Base-by-base conservation (phyloP, 345 rosid species). In the Acer campestre region DNA sequence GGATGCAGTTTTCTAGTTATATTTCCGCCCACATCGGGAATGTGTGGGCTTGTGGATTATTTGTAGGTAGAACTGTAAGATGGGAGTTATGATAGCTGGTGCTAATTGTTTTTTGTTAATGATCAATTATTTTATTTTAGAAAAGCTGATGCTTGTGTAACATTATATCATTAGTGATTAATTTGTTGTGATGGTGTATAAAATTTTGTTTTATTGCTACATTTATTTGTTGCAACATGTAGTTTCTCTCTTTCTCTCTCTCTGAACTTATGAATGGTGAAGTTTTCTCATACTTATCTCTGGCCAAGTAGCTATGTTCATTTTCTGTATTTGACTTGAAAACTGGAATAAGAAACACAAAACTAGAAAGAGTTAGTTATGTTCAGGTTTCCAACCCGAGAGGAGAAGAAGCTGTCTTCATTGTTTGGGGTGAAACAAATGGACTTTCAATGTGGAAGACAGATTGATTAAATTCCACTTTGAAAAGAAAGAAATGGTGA, bases 1-100 rank as follows among this genome's bases (percentile, higher is more conserved):
- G 59, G 66, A 78, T 73, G 58, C 53, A 16, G 25, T 53, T 68
- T 49, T 11, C 51, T 61, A 76, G 70, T 35, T 16, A 14, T 48
- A 78, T 59, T 10, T 25, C 22, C 38, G 56, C 51, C 56, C 66
- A 40, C 61, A 44, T 70, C 44, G 58, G 27, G 44, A 18, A 18
- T 18, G 10, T 70, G 46, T 72, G 51, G 83, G 67, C 61, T 79
- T 70, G 75, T 74, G 76, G 77, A 10, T 14, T 71, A 67, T 42
- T 77, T 77, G 38, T 80, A 68, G 83, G 77, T 69, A 46, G 69
- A 70, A 67, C 44, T 67, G 79, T 78, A 77, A 81, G 79, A 63
- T 77, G 55, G 70, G 62, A 53, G 73, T 71, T 71, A 71, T 76
- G 64, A 75, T 71, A 74, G 78, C 20, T 61, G 73, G 31, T 72